Conservation (phyloP, 352 stramenopile species). For the Phytophthora crassamura region DNA sequence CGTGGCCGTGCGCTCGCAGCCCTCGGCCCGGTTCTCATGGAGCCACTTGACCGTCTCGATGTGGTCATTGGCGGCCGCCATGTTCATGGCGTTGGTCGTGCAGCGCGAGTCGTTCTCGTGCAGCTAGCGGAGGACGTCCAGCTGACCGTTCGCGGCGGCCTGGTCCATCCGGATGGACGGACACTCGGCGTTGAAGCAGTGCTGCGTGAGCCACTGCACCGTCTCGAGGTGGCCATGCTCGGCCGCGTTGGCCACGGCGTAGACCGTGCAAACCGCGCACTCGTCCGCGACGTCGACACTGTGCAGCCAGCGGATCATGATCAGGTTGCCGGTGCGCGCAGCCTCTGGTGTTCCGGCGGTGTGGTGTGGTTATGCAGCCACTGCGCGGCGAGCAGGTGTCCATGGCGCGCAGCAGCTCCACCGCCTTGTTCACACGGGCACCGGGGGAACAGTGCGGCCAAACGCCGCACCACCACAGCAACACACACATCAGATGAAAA, state of each 20-base stretch:
- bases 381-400: conserved; percentile 41
- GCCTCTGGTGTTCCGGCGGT: conserved; percentile 40
- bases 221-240: conserved; percentile 50
- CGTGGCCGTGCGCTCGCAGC: conserved; percentile 35
- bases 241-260: too few species aligned
- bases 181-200: conserved; percentile 35
- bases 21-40: conserved; percentile 25
- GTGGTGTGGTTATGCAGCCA: conserved; percentile 46
- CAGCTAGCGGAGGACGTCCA: conserved; percentile 31
- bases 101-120: conserved; percentile 32
- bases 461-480: conserved; percentile 36
- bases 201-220: conserved; percentile 41
- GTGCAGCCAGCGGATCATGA: conserved; percentile 51
- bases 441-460: conserved; percentile 26
- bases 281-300: conserved; percentile 28
- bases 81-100: conserved; percentile 39
- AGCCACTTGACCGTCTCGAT: conserved; percentile 30
- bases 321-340: conserved; percentile 43
- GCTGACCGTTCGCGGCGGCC: conserved; percentile 49
- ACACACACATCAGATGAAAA: too few species aligned
- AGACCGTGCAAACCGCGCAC: conserved; percentile 36
- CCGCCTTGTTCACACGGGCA: conserved; percentile 38
- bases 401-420: conserved; percentile 41
- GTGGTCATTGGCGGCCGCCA: conserved; percentile 29
- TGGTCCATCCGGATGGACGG: conserved; percentile 44